Evolutionary conservation across 2,329 filamentous ascomycete species (phyloP).

Genomic region (Ophiostoma ulmi): DNA sequence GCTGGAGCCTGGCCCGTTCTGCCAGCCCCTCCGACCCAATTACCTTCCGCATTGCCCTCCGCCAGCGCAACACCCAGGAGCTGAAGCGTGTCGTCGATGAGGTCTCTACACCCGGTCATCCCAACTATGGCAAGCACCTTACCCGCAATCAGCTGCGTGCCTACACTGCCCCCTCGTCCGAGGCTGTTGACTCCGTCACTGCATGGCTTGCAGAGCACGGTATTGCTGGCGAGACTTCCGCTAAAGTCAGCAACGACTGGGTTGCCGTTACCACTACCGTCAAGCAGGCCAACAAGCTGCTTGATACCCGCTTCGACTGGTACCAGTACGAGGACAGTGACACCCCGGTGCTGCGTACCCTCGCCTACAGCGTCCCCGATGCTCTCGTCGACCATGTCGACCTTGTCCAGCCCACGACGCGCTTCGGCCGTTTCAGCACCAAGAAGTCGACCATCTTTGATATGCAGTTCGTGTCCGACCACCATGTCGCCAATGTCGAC

Average conservation of each 20-base stretch:
- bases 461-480: constrained; percentile 30
- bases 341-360: constrained; percentile 45
- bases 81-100: constrained; percentile 57
- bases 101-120: constrained; percentile 56
- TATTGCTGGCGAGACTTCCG: constrained; percentile 25
- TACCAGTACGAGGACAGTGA: constrained; percentile 45
- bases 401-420: constrained; percentile 61
- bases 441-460: constrained; percentile 41
- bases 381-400: constrained; percentile 51
- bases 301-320: constrained; percentile 53
- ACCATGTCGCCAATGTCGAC: constrained; percentile 25
- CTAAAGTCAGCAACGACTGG: constrained; percentile 53
- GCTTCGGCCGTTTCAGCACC: constrained; percentile 49
- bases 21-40: constrained; percentile 39
- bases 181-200: constrained; percentile 46
- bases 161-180: constrained; percentile 47
- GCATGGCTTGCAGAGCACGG: constrained; percentile 52
- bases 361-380: constrained; percentile 57
- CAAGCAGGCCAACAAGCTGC: constrained; percentile 48
- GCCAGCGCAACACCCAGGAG: constrained; percentile 43
- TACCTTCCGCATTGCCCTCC: constrained; percentile 46
- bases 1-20: constrained; percentile 37
- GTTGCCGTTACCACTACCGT: constrained; percentile 53
- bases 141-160: constrained; percentile 54
- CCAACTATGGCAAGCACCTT: constrained; percentile 57